Evolutionary conservation across 352 stramenopile species (phyloP).

Genomic region (Globisporangium rhizosaccharum): DNA sequence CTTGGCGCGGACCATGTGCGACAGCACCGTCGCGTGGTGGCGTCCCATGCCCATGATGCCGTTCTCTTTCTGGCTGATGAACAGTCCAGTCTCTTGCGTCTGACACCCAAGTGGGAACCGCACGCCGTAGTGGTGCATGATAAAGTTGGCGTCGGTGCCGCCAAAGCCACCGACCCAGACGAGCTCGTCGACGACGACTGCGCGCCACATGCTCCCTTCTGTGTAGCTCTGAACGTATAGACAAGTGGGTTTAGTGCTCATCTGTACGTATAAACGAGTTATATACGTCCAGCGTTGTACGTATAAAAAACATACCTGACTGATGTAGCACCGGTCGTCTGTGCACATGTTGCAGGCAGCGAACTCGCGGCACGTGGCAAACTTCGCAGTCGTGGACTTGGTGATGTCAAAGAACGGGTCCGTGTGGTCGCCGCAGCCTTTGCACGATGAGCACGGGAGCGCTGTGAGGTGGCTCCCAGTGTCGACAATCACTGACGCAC

Average conservation of each 20-base stretch:
- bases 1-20: conserved; percentile 57
- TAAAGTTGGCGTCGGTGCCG: conserved; percentile 31
- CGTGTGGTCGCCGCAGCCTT: conserved; percentile 65
- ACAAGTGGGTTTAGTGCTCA: no score
- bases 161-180: conserved; percentile 73
- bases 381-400: conserved; percentile 76
- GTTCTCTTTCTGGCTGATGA: conserved; percentile 86
- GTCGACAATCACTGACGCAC: conserved; percentile 82
- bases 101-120: conserved; percentile 77
- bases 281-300: background rate
- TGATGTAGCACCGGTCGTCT: conserved; percentile 65
- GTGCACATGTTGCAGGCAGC: conserved; percentile 45
- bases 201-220: conserved; percentile 86
- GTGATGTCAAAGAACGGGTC: conserved; percentile 65
- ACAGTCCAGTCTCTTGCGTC: conserved; percentile 77
- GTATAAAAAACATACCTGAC: conserved; percentile 35
- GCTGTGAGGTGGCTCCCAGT: conserved; percentile 80
- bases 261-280: background rate
- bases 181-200: conserved; percentile 72
- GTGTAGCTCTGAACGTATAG: conserved; percentile 55
- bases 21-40: conserved; percentile 56
- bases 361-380: conserved; percentile 54
- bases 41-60: conserved; percentile 87
- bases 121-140: conserved; percentile 63
- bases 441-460: conserved; percentile 60